phyloP scores from a whole-genome alignment of 257 asterid species.

The Schizonepeta tenuifolia region DNA sequence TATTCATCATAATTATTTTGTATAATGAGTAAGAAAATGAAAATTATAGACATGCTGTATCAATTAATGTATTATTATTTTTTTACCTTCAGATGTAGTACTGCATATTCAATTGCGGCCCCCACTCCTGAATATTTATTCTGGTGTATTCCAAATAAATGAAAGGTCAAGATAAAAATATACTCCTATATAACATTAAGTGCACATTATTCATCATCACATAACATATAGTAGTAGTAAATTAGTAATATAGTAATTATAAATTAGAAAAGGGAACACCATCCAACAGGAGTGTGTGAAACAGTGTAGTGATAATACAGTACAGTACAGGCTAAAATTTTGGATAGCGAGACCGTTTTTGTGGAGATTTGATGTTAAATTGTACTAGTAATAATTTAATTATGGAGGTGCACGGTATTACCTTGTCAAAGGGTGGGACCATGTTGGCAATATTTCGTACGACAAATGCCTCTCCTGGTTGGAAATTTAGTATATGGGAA shows the following conservation, averaged over 20 bases:
- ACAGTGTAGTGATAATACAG: no score
- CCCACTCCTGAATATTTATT: slow-evolving; percentile 77
- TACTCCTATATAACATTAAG: no score
- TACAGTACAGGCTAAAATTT: no score
- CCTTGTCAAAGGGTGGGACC: slow-evolving; percentile 69
- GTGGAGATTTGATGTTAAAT: no score
- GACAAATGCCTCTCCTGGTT: slow-evolving; percentile 71
- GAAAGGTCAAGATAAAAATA: not conserved
- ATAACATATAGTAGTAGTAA: no score
- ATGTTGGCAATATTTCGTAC: slow-evolving; percentile 66
- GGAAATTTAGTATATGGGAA: slow-evolving; percentile 55
- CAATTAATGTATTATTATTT: no score
- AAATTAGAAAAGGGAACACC: no score
- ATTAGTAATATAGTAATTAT: no score
- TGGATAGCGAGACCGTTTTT: no score
- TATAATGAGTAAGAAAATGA: not conserved
- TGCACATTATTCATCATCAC: no score
- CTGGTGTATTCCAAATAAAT: slow-evolving; percentile 40
- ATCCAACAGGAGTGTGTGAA: no score
- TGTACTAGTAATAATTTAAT: no score
- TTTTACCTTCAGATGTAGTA: slow-evolving; percentile 75
- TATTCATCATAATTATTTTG: slow-evolving; percentile 26
- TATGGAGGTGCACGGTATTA: slow-evolving; percentile 8
- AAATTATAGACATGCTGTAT: not conserved
- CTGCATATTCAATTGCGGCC: slow-evolving; percentile 93